Conservation (phyloP, 2,329 filamentous ascomycete species). For the Pseudopyricularia javanii region DNA sequence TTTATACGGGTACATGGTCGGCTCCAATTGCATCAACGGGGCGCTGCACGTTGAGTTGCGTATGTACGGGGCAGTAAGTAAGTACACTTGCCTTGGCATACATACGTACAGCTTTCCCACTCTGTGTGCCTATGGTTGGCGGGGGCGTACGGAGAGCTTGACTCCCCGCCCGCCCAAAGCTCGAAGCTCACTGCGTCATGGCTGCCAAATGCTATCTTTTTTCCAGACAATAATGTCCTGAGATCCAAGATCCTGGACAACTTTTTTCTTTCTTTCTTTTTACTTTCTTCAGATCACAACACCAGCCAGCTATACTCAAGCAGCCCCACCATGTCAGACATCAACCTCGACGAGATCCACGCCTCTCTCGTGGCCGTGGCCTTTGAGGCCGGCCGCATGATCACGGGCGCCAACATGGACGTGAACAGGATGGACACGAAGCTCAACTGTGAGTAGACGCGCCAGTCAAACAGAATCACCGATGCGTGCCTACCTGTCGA, state of each 20-base stretch:
- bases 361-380: conserved; percentile 48
- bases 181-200: not conserved
- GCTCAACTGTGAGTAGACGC: conserved; percentile 42
- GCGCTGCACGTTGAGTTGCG: not conserved
- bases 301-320: no score
- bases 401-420: conserved; percentile 46
- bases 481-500: no score
- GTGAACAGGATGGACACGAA: conserved; percentile 47
- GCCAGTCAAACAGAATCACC: not conserved
- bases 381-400: conserved; percentile 53
- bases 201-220: no score
- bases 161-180: not conserved
- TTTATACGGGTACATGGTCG: not conserved
- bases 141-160: no score
- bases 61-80: not conserved
- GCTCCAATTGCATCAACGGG: not conserved
- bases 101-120: no score
- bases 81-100: no score
- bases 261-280: no score
- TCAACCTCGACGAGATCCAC: conserved; percentile 49
- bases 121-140: no score
- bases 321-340: conserved; percentile 32
- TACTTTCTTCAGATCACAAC: no score
- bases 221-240: no score
- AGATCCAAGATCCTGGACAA: no score